Evolutionary conservation across 371 early-diverging fungal species (phyloP).

Genomic region (Capniomyces stellatus): DNA sequence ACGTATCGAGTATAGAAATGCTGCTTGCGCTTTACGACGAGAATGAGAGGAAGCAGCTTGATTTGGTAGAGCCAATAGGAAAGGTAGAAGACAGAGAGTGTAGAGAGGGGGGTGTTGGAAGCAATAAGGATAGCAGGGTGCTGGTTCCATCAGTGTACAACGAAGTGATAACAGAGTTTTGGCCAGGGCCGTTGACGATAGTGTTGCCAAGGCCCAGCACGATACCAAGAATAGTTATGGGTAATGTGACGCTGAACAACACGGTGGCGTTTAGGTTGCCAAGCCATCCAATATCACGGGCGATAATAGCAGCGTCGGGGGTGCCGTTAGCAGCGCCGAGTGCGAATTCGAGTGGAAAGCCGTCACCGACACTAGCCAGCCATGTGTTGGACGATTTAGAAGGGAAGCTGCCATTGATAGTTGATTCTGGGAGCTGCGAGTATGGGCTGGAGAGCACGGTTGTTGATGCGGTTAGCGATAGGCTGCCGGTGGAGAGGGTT

Average conservation of each 20-base stretch:
- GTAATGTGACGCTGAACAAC: constrained; percentile 37
- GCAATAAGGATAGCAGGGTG: constrained; percentile 9
- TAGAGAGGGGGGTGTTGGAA: too few species aligned
- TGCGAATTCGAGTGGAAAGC: constrained; percentile 96
- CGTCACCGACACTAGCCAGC: constrained; percentile 82
- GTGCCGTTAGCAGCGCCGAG: constrained; percentile 97
- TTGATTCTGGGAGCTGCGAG: constrained; percentile 87
- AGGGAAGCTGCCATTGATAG: constrained; percentile 63
- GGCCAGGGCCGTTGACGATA: constrained; percentile 98
- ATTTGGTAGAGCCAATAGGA: constrained; percentile 4
- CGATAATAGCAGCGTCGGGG: constrained; percentile 67
- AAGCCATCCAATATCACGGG: constrained; percentile 75
- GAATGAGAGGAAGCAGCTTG: constrained; percentile 18
- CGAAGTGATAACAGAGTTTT: constrained; percentile 45
- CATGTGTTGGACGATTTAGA: constrained; percentile 86
- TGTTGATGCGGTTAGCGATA: constrained; percentile 48
- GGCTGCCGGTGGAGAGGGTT: neutral
- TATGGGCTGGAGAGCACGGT: constrained; percentile 97
- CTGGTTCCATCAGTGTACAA: constrained; percentile 45
- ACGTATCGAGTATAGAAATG: constrained; percentile 86
- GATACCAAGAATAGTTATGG: constrained; percentile 66
- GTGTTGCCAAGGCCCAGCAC: constrained; percentile 55
- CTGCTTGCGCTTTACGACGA: constrained; percentile 39
- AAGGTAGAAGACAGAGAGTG: too few species aligned
- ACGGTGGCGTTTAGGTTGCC: constrained; percentile 96